These are phyloP conservation scores for Epithemia pelagica DNA, from an alignment of 108 stramenopile species.

Conservation along the genomic window DNA sequence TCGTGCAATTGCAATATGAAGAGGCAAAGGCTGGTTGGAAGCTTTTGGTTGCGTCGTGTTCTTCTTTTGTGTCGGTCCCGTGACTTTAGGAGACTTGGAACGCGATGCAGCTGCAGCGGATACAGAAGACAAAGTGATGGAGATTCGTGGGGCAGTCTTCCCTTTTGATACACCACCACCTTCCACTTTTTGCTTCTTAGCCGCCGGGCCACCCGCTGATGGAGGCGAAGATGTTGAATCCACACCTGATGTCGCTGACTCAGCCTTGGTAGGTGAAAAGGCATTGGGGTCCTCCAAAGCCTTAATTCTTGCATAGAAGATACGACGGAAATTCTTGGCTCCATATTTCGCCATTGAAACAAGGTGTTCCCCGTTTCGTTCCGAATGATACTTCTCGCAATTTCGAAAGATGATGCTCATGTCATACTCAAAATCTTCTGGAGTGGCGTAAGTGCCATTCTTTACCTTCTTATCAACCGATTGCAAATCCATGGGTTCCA, in stretches of 20 bases:
- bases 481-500: slow-evolving; percentile 69
- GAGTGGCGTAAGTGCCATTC: slow-evolving; percentile 31
- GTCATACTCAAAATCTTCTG: slow-evolving; percentile 83
- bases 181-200: slow-evolving; percentile 38
- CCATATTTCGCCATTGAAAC: slow-evolving; percentile 59
- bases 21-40: slow-evolving; percentile 57
- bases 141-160: slow-evolving; percentile 33
- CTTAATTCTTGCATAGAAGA: slow-evolving; percentile 52
- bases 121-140: slow-evolving; percentile 19
- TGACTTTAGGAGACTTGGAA: slow-evolving; percentile 21
- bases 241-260: slow-evolving; percentile 5
- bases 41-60: slow-evolving; percentile 14
- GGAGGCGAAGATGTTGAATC: slow-evolving; percentile 22
- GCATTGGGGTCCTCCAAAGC: slow-evolving; percentile 39
- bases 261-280: neutral
- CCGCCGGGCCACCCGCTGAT: slow-evolving; percentile 15
- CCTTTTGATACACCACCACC: slow-evolving; percentile 4
- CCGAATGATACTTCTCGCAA: slow-evolving; percentile 66
- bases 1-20: slow-evolving; percentile 78
- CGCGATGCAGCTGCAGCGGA: neutral
- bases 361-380: slow-evolving; percentile 53
- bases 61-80: slow-evolving; percentile 12
- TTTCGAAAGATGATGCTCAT: slow-evolving; percentile 69
- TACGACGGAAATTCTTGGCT: slow-evolving; percentile 52
- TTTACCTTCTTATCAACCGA: slow-evolving; percentile 69